Evolutionary conservation across 345 rosid genomes (phyloP).

Genomic region (Euclidium syriacum): DNA sequence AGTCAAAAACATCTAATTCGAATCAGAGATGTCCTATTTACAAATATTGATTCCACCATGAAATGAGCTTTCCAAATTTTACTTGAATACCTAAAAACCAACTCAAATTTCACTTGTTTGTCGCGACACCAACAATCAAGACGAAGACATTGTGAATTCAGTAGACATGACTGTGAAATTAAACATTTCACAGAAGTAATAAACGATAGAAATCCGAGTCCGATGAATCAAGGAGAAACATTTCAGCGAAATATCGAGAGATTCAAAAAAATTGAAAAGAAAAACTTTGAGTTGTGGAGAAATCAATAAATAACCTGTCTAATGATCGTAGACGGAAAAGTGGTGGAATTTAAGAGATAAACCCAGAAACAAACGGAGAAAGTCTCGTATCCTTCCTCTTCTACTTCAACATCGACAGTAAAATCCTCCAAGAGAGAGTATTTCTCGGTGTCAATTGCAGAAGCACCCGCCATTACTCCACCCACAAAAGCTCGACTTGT

Average conservation of each 20-base stretch:
- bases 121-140: background rate
- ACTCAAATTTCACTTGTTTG: background rate
- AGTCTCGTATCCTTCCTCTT: constrained; percentile 31
- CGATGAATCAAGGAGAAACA: background rate
- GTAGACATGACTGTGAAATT: background rate
- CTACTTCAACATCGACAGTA: constrained; percentile 32
- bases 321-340: constrained; percentile 42
- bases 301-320: constrained; percentile 49
- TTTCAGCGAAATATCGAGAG: background rate
- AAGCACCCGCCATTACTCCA: constrained; percentile 29
- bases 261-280: background rate
- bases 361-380: constrained; percentile 61
- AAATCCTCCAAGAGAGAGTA: constrained; percentile 44
- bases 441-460: constrained; percentile 24
- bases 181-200: background rate
- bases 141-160: background rate
- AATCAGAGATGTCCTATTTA: background rate
- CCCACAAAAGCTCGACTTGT: background rate
- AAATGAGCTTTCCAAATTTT: background rate
- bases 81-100: background rate
- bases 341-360: constrained; percentile 41
- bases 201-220: background rate
- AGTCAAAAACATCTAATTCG: background rate
- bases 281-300: background rate
- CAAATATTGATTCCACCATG: background rate